phyloP scores from a whole-genome alignment of 179 eudicot genomes.

The Nepenthes alata region DNA sequence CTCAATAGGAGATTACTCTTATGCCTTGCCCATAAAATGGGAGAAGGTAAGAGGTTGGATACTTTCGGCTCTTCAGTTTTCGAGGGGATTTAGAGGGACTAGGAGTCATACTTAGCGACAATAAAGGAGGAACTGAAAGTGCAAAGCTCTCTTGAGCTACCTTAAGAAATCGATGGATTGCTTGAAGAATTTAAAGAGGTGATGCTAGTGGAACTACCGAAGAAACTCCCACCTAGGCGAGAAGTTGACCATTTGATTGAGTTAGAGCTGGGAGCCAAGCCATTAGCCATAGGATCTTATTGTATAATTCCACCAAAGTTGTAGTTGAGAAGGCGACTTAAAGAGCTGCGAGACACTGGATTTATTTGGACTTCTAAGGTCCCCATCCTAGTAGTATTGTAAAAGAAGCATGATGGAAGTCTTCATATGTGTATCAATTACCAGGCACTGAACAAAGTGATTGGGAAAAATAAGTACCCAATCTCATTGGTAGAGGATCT shows the following conservation, averaged over 20 bases:
- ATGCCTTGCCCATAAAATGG: background rate
- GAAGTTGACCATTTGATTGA: slow-evolving; percentile 8
- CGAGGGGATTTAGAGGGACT: background rate
- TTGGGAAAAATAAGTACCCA: background rate
- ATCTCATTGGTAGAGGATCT: background rate
- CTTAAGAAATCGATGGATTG: background rate
- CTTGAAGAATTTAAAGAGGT: background rate
- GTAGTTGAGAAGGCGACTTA: background rate
- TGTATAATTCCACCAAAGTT: background rate
- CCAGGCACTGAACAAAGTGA: background rate
- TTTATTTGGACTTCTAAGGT: background rate
- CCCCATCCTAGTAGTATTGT: background rate
- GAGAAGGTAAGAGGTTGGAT: background rate
- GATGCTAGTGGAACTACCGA: background rate
- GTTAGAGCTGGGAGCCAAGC: background rate
- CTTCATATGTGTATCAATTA: background rate
- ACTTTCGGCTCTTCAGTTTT: background rate
- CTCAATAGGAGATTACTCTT: background rate
- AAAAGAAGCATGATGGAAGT: background rate
- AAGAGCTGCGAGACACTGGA: background rate
- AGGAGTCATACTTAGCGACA: background rate
- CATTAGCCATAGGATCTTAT: background rate
- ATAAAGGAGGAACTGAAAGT: background rate
- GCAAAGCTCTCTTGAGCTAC: background rate
- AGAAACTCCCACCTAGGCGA: slow-evolving; percentile 1